Percentiles rank a stretch among this genome's conserved stretches.
phyloP scores from a whole-genome alignment of 1,284 basidiomycete genomes.

The Ustilago vetiveriae region DNA sequence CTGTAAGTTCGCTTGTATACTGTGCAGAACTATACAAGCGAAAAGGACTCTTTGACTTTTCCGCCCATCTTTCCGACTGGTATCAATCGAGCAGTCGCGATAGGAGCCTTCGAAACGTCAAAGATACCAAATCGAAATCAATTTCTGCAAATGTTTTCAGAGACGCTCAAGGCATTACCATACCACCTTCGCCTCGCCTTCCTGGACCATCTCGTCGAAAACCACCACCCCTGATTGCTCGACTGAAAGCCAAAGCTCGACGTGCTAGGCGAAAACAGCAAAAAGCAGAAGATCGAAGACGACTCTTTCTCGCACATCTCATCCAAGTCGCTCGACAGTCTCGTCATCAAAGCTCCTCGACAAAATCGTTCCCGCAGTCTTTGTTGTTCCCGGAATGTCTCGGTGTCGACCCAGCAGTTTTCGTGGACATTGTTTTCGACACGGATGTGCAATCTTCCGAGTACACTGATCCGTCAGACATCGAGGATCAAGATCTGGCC shows the following conservation, averaged over 20 bases:
- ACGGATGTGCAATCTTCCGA: conserved; percentile 39
- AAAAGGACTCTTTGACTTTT: neutral
- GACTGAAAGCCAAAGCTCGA: conserved; percentile 28
- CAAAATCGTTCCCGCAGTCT: neutral
- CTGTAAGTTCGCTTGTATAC: too few species aligned
- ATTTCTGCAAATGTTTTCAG: neutral
- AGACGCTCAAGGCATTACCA: conserved; percentile 6
- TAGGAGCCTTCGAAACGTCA: neutral
- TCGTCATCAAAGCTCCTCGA: conserved; percentile 7
- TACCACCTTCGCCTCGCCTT: conserved; percentile 21
- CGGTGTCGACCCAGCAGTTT: conserved; percentile 15
- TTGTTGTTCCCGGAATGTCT: conserved; percentile 22
- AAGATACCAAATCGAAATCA: neutral
- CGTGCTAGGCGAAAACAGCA: conserved; percentile 36
- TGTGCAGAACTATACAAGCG: too few species aligned
- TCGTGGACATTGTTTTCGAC: conserved; percentile 33
- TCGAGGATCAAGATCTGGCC: conserved; percentile 27
- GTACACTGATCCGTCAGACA: conserved; percentile 30
- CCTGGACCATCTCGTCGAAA: conserved; percentile 21
- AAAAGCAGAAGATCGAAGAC: conserved; percentile 33
- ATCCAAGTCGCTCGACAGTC: conserved; percentile 17
- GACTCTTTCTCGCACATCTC: conserved; percentile 26
- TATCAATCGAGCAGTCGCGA: neutral
- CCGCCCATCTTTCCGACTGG: conserved; percentile 1
- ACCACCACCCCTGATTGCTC: conserved; percentile 21